Evolutionary conservation across 78 protist genomes (phyloP).

Genomic region (Emiliania huxleyi): DNA sequence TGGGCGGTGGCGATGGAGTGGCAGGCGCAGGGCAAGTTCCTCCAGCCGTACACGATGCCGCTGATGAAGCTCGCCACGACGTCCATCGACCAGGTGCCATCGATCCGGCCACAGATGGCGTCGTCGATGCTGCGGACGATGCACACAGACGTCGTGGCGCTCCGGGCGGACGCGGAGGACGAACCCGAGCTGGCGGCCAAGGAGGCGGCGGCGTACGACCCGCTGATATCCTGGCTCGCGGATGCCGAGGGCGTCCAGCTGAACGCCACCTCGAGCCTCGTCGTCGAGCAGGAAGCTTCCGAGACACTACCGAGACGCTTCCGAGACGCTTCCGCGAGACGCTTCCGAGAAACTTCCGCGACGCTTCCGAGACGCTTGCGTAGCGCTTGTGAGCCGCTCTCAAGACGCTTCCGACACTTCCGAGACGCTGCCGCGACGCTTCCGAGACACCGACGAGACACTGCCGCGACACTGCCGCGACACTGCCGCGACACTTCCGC

Average conservation of each 20-base stretch:
- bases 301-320: too few species aligned
- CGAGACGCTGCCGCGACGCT: too few species aligned
- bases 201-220: neutral
- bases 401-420: too few species aligned
- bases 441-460: too few species aligned
- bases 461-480: too few species aligned
- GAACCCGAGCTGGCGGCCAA: too few species aligned
- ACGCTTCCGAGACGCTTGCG: too few species aligned
- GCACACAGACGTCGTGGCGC: neutral
- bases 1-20: neutral
- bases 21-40: neutral
- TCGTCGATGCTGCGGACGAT: neutral
- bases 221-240: neutral
- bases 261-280: neutral
- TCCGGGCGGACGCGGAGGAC: neutral
- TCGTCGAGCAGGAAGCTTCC: too few species aligned
- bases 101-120: neutral
- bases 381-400: too few species aligned
- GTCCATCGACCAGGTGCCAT: neutral
- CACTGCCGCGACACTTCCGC: too few species aligned
- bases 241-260: neutral
- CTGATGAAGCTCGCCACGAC: constrained; percentile 4
- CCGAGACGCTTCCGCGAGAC: too few species aligned
- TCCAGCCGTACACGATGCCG: neutral
- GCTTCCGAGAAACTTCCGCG: too few species aligned